phyloP scores from a whole-genome alignment of 1,284 basidiomycete species.

The Clitocybe nebularis region DNA sequence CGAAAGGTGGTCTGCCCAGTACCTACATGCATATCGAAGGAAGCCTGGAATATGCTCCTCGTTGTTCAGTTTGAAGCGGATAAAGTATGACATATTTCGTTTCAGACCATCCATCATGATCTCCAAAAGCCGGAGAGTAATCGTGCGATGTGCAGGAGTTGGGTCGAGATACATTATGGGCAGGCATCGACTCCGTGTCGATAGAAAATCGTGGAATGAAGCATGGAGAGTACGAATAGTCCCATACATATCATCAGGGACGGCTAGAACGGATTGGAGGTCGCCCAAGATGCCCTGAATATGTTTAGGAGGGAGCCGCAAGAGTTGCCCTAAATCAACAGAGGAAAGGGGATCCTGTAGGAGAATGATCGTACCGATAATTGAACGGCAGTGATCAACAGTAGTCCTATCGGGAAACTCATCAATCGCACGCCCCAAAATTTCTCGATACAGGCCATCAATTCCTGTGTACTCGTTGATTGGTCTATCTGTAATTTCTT shows the following conservation, averaged over 20 bases:
- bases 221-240: constrained; percentile 16
- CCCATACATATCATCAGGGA: constrained; percentile 12
- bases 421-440: constrained; percentile 13
- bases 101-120: constrained; percentile 15
- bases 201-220: constrained; percentile 18
- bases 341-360: constrained; percentile 16
- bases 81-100: constrained; percentile 14
- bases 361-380: constrained; percentile 16
- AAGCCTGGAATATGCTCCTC: constrained; percentile 11
- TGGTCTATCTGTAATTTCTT: constrained; percentile 13
- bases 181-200: constrained; percentile 11
- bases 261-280: constrained; percentile 16
- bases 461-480: constrained; percentile 16
- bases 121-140: constrained; percentile 13
- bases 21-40: constrained; percentile 16
- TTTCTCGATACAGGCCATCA: constrained; percentile 15
- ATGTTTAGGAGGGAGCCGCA: constrained; percentile 12
- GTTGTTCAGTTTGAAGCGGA: constrained; percentile 15
- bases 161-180: constrained; percentile 14
- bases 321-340: constrained; percentile 12
- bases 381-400: constrained; percentile 13
- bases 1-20: constrained; percentile 17
- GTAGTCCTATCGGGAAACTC: constrained; percentile 12
- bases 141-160: constrained; percentile 12
- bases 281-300: constrained; percentile 14